Base-by-base conservation (phyloP, 352 stramenopile genomes). In the Globisporangium spinosum region DNA sequence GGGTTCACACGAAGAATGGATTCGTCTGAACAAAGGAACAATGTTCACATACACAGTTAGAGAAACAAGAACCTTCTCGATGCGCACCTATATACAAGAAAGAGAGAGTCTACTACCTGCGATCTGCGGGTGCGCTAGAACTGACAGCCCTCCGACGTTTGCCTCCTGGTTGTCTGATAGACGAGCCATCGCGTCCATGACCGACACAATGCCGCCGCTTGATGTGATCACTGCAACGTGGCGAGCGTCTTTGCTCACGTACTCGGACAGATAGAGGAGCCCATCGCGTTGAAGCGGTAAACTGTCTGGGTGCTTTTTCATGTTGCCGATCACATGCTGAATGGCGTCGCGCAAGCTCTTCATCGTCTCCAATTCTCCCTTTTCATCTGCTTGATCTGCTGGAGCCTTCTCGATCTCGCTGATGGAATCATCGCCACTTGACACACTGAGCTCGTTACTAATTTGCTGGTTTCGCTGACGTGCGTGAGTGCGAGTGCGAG, bases 121-220 rank as follows among this genome's bases (percentile, higher is more conserved):
- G 13, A 90, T 77, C 54, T 71, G 71, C 2, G 82, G 82, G 27
- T 90, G 82, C 3, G 77, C 82, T 22, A 90, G 73, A 8, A 89
- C 70, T 5, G 78, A 85, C 2, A 90, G 67, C 1, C 73, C 80
- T 20, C 73, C 78, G 55, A 83, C 78, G 27, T 87, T 83, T 0
- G 76, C 80, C 20, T 78, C 64, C 4, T 81, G 66, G 45, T 90
- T 77, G 49, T 89, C 80, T 1, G 78, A 78, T 20, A 90, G 67
- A 3, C 51, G 70, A 17, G 75, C 76, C 70, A 90, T 78, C 0
- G 80, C 82, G 40, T 83, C 62, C 69, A 88, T 73, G 47, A 89
- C 71, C 10, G 70, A 76, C 29, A 70, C 74, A 20, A 88, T 69
- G 1, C 78, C 82, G 1, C 78, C 82, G 32, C 71, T 70, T 2